Base-by-base conservation (phyloP, 495 filamentous ascomycete genomes). In the Penicillium soppii region DNA sequence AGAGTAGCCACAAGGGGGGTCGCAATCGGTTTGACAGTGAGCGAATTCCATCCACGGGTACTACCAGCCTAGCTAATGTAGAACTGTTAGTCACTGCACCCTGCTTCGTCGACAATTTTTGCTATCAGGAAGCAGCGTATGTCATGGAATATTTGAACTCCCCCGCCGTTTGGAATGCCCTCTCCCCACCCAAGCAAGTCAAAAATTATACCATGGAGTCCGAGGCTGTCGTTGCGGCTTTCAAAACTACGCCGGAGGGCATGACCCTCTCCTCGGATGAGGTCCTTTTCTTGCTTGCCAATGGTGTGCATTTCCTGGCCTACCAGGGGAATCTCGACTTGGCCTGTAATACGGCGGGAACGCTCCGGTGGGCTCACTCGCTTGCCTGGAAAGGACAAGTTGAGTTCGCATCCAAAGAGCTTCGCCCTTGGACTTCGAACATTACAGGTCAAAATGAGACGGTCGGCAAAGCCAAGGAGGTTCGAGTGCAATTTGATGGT, bases 271-370 rank as follows among this genome's bases (percentile, higher is more conserved):
- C 52, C 3, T 62, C 47, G 4, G 59, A 57, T 17, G 56, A 63
- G 30, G 64, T 77, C 0, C 32, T 56, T 1, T 72, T 63, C 36
- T 44, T 75, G 10, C 66, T 77, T 7, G 38, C 61, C 7, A 64
- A 62, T 40, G 53, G 61, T 5, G 61, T 77, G 1, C 54, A 76
- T 46, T 65, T 66, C 30, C 48, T 77, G n/a, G 67, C 68, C 15
- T 77, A 77, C 46, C 70, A 76, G 54, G 73, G 74, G 0, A 77
- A 76, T 43, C 60, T 77, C 2, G 74, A 77, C 50, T 52, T 77
- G 12, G 65, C 63, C 2, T 77, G 74, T 39, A 77, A 77, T 43
- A 76, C 74, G 2, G 73, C 72, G 3, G 74, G 74, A 22, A 71
- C 66, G 42, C 47, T 68, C 0, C 58, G 67, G 0, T 75, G 74